Conservation (phyloP, 1,139 yeast genomes). For the Hyphopichia wangnamkhiaoensis region DNA sequence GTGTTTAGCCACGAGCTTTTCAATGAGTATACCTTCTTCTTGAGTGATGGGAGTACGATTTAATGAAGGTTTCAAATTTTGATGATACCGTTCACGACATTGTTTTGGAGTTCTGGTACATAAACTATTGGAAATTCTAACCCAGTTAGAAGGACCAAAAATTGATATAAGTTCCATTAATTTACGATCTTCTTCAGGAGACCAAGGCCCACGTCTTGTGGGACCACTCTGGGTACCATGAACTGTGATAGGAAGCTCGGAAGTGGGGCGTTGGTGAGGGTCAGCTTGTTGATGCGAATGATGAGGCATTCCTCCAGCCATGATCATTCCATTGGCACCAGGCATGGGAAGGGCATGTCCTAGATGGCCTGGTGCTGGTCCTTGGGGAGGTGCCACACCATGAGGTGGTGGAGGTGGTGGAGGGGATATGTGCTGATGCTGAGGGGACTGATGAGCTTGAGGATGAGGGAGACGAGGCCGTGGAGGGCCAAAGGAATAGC, state of each 20-base stretch:
- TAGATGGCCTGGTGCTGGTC: not conserved
- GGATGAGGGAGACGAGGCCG: conserved; percentile 2
- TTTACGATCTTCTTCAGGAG: conserved; percentile 78
- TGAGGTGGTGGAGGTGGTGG: not conserved
- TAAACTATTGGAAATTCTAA: conserved; percentile 71
- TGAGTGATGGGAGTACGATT: conserved; percentile 81
- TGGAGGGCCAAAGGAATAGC: conserved; percentile 5
- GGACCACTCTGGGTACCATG: conserved; percentile 3
- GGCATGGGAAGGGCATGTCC: not conserved
- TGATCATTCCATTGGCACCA: not conserved
- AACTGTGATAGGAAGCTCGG: conserved; percentile 2
- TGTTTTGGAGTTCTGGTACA: conserved; percentile 87
- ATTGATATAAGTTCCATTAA: conserved; percentile 67
- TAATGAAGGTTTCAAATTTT: conserved; percentile 81
- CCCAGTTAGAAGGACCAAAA: conserved; percentile 92
- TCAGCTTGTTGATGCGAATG: not conserved
- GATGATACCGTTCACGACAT: conserved; percentile 90
- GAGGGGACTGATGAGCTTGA: not conserved
- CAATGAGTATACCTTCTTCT: conserved; percentile 83
- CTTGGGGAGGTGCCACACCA: not conserved
- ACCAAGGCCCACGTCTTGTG: conserved; percentile 80
- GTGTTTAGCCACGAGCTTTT: conserved; percentile 71
- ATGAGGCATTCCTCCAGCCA: not conserved
- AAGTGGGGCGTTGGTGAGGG: not conserved
- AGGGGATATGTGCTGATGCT: not conserved